These are phyloP conservation scores for Blastocystis sp. DNA, from an alignment of 352 stramenopile species.

Conservation along the genomic window DNA sequence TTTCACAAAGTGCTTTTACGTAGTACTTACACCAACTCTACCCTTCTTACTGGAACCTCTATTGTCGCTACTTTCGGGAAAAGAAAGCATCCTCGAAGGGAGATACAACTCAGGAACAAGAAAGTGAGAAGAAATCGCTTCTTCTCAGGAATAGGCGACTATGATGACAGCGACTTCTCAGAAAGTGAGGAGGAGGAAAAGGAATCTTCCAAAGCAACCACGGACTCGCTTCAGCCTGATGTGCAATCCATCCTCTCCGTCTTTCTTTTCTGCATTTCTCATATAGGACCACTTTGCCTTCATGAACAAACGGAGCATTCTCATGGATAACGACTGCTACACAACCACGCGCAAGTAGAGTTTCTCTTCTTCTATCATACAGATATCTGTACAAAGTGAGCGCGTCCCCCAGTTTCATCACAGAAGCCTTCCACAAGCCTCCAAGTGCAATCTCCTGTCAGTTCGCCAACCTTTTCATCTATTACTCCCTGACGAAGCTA, in stretches of 20 bases:
- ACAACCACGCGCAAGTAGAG: background rate
- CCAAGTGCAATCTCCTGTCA: background rate
- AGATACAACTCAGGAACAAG: background rate
- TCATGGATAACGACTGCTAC: background rate
- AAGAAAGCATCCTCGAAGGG: background rate
- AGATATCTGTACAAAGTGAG: background rate
- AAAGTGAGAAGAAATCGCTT: background rate
- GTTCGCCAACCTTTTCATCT: constrained; percentile 25
- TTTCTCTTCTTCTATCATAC: background rate
- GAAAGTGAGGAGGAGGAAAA: background rate
- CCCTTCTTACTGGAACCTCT: background rate
- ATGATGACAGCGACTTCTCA: background rate
- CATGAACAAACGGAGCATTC: constrained; percentile 15
- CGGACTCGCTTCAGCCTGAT: background rate
- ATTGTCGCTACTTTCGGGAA: background rate
- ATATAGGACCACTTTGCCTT: background rate
- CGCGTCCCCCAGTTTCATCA: background rate
- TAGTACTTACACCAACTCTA: constrained; percentile 46
- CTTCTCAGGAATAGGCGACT: background rate
- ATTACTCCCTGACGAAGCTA: background rate
- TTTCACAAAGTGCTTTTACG: background rate
- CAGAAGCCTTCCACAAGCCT: background rate
- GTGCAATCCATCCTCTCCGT: background rate
- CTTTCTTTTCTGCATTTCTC: background rate
- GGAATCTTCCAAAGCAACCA: background rate